Conservation (phyloP, 768 basidiomycete species). For the Lenzites betulinus region DNA sequence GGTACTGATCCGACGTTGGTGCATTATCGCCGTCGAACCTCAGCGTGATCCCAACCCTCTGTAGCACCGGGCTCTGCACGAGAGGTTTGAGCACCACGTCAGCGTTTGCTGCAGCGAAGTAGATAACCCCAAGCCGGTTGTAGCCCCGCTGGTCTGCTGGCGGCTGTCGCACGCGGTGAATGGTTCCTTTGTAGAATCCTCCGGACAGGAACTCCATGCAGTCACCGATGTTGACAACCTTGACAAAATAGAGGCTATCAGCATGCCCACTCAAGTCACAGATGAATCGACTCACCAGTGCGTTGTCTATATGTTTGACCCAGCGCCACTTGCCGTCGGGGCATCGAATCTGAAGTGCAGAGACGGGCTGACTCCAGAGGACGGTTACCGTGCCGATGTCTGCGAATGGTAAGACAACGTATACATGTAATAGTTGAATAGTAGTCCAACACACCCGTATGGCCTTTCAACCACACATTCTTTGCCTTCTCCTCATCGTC, state of each 20-base stretch:
- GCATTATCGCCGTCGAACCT: constrained; percentile 32
- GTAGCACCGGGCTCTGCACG: constrained; percentile 34
- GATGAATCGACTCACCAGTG: constrained; percentile 26
- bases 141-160: constrained; percentile 37
- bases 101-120: constrained; percentile 38
- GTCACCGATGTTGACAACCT: constrained; percentile 43
- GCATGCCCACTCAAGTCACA: neutral
- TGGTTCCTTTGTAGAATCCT: constrained; percentile 40
- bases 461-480: constrained; percentile 40
- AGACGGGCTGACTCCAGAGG: constrained; percentile 41
- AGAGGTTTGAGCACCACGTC: constrained; percentile 33
- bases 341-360: constrained; percentile 36
- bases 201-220: constrained; percentile 39
- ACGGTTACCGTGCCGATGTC: constrained; percentile 31
- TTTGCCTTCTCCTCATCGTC: constrained; percentile 35
- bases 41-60: constrained; percentile 32
- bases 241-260: neutral
- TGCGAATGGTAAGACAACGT: neutral
- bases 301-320: constrained; percentile 36
- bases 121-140: constrained; percentile 40
- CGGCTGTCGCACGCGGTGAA: constrained; percentile 42
- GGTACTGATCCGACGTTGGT: constrained; percentile 34
- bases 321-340: constrained; percentile 38
- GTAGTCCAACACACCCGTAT: constrained; percentile 33
- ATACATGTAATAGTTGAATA: neutral